A percentile compares a stretch with the other conserved stretches of the same genome.
Conservation (phyloP, 805 yeast species). For the Isabelozyma pseudorhagii region DNA sequence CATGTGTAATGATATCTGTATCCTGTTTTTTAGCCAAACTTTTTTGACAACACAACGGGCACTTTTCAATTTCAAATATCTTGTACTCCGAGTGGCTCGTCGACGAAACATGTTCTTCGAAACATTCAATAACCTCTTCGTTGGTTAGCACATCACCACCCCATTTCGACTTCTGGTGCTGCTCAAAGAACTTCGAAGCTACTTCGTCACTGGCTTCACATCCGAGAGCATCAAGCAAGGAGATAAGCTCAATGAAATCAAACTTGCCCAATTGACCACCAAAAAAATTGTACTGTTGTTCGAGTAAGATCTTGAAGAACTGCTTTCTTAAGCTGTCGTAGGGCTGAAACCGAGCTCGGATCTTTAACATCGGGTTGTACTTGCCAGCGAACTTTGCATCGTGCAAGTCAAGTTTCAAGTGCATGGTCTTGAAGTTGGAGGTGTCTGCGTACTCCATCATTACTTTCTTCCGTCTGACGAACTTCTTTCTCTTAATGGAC, state of each 20-base stretch:
- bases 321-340: constrained; percentile 61
- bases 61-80: constrained; percentile 60
- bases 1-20: constrained; percentile 75
- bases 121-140: constrained; percentile 44
- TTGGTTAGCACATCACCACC: constrained; percentile 48
- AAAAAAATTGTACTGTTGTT: constrained; percentile 40
- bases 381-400: constrained; percentile 30
- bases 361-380: constrained; percentile 51
- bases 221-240: constrained; percentile 65
- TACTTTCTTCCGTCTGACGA: constrained; percentile 26
- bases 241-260: constrained; percentile 58
- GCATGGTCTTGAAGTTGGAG: constrained; percentile 40
- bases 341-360: constrained; percentile 64
- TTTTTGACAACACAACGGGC: constrained; percentile 77
- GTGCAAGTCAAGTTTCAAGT: constrained; percentile 29
- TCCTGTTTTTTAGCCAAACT: constrained; percentile 52
- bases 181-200: constrained; percentile 49
- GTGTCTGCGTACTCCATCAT: constrained; percentile 32
- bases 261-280: constrained; percentile 31
- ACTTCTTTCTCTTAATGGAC: constrained; percentile 23
- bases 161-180: constrained; percentile 47
- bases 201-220: constrained; percentile 51
- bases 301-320: constrained; percentile 66
- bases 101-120: constrained; percentile 38
- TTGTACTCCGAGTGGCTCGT: constrained; percentile 23